Conservation (phyloP, 441 rosid genomes). For the Gossypium schwendimanii region DNA sequence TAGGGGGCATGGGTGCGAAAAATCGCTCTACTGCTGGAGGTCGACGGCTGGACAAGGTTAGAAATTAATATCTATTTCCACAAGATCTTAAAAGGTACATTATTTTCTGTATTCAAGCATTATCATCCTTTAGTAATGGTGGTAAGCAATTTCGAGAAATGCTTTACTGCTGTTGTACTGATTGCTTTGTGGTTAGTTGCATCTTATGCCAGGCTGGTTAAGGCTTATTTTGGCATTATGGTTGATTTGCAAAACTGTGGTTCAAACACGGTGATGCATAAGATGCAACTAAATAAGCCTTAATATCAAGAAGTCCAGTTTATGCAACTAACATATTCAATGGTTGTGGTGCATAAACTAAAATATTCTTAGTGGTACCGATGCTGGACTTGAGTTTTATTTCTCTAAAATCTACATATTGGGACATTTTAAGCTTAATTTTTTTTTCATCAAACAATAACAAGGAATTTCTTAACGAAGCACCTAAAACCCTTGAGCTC, state of each 20-base stretch:
- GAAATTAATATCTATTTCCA: background rate
- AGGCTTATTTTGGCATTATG: background rate
- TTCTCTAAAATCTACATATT: background rate
- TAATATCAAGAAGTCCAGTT: background rate
- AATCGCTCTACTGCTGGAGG: conserved; percentile 33
- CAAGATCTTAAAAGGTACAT: background rate
- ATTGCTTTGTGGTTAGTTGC: background rate
- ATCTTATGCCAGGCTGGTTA: background rate
- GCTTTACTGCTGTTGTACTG: background rate
- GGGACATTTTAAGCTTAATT: background rate
- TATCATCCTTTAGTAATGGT: background rate
- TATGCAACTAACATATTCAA: background rate
- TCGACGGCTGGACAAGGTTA: conserved; percentile 27
- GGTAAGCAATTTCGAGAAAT: background rate
- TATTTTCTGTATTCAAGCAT: background rate
- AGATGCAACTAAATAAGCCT: no score
- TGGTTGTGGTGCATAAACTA: background rate
- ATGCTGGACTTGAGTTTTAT: background rate
- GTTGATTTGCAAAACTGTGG: background rate
- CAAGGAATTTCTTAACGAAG: background rate
- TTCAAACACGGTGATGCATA: background rate
- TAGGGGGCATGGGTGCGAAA: conserved; percentile 26
- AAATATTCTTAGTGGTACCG: background rate
- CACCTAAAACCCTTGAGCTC: background rate
- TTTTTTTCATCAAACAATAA: background rate